Base-by-base conservation (phyloP, 192 early-diverging fungal species). In the Coemansia sp. region DNA sequence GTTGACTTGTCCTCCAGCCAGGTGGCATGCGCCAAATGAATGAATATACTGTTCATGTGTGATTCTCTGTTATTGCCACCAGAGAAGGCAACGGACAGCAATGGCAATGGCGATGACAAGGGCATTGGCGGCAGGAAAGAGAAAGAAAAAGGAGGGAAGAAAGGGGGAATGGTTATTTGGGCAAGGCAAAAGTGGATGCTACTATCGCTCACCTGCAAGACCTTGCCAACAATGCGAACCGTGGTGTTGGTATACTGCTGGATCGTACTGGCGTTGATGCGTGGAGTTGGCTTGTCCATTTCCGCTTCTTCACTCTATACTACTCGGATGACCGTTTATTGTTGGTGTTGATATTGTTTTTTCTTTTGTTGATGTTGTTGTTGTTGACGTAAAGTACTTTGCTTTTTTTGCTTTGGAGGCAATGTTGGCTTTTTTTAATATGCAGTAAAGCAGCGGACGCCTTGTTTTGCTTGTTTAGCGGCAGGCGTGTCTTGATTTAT, bases 261-360 rank as follows among this genome's bases (percentile, higher is more conserved):
- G 58, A 85, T 72, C 87, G 86, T 85, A 36, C 75, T 75, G 61
- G 87, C 84, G 76, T 86, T 88, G 80, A 86, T 71, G 61, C 87
- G 83, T 26, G 79, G 71, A 18, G 87, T 88, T 43, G 78, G 82
- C 74, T 84, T 84, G 68, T 84, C 77, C 82, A 84, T 83, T 26
- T n/a, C 52, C 19, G 52, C 19, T 55, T 9, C 19, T 7, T 55
- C 18, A 12, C 52, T 12, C 19, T 55, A 7, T 21, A 19, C 52
- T 55, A 12, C 18, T 18, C 7, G 9, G 8, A 8, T 46, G 45
- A n/a, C n/a, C n/a, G n/a, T n/a, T n/a, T 15, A 46, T 46, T 36
- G n/a, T n/a, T n/a, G n/a, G n/a, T n/a, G 41, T 42, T 37, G 40
- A 26, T 26, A 11, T 66, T 69, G n/a, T 62, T 49, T n/a, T 54